Conservation (phyloP, 176 grass and related monocot genomes). For the Musa itinerans region DNA sequence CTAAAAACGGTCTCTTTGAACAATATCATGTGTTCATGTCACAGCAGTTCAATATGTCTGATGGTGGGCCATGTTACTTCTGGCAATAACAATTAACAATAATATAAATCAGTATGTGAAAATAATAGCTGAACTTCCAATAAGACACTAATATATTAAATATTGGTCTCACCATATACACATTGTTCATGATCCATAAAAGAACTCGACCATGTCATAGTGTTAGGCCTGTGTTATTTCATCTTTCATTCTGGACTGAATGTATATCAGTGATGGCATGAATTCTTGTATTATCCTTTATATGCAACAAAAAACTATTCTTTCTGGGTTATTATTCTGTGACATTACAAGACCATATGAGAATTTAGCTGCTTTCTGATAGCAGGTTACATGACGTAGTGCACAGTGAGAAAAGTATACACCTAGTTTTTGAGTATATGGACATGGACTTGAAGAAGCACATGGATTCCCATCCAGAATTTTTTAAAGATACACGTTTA, state of each 20-base stretch:
- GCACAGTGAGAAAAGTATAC: constrained; percentile 63
- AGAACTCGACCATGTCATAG: not conserved
- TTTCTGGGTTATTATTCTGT: not conserved
- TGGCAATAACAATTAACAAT: no score
- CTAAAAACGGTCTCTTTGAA: no score
- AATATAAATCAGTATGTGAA: not conserved
- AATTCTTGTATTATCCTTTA: not conserved
- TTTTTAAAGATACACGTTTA: constrained; percentile 50
- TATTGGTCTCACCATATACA: not conserved
- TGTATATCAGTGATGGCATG: not conserved
- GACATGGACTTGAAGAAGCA: constrained; percentile 97
- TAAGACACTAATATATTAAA: not conserved
- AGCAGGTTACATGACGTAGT: constrained; percentile 91
- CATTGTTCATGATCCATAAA: not conserved
- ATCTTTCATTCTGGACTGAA: not conserved
- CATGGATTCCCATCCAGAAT: constrained; percentile 78
- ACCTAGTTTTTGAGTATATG: constrained; percentile 90
- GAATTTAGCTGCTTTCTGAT: not conserved
- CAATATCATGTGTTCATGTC: not conserved
- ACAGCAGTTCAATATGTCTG: not conserved
- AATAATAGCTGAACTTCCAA: not conserved
- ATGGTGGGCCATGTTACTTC: no score
- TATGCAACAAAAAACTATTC: not conserved
- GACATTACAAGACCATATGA: not conserved
- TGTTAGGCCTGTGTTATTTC: not conserved